These are phyloP conservation scores for Ramalina intermedia DNA, from an alignment of 495 filamentous ascomycete species.

Conservation along the genomic window DNA sequence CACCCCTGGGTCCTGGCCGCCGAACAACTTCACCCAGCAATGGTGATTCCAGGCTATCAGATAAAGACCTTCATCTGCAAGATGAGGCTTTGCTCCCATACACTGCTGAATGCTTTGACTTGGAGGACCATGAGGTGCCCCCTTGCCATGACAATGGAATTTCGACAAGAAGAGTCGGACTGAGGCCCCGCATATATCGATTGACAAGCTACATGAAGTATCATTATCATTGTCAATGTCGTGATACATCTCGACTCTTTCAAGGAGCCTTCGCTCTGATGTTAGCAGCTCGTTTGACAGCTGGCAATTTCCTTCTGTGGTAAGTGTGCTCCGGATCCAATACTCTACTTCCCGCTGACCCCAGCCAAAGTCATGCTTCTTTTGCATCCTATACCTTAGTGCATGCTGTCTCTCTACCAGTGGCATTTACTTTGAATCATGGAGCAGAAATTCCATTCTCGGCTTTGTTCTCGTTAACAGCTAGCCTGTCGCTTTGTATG, in stretches of 20 bases:
- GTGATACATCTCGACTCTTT: neutral
- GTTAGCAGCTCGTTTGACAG: neutral
- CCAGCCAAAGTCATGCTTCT: neutral
- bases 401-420: slow-evolving; percentile 2
- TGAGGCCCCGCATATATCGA: neutral
- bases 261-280: neutral
- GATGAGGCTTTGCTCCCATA: neutral
- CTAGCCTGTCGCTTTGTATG: too few relatives aligned
- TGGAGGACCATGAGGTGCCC: neutral
- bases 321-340: neutral
- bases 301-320: slow-evolving; percentile 7
- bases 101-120: neutral
- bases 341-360: neutral
- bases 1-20: neutral
- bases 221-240: neutral
- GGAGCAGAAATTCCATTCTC: too few relatives aligned
- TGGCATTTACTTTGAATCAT: slow-evolving; percentile 1
- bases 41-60: neutral
- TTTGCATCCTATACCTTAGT: slow-evolving; percentile 3
- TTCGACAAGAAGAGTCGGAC: too few relatives aligned
- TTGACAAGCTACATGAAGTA: neutral
- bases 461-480: too few relatives aligned
- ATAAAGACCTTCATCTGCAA: neutral
- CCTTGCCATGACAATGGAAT: too few relatives aligned
- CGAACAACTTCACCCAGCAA: neutral